Evolutionary conservation across 768 basidiomycete genomes (phyloP).

Genomic region (Cyclocybe cylindracea): DNA sequence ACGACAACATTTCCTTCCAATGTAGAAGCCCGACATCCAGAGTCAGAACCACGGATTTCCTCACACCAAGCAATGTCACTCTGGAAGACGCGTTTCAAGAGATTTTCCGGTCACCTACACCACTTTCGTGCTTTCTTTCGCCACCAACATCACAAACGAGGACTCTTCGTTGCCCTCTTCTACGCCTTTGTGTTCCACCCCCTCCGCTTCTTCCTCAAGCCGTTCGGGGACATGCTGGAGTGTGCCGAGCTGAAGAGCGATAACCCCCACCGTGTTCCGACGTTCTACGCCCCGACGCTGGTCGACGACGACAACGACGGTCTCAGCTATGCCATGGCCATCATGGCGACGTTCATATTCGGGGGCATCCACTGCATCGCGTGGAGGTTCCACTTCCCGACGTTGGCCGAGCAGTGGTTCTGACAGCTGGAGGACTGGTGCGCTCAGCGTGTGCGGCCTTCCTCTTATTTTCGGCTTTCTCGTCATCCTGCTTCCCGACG

Average conservation of each 20-base stretch:
- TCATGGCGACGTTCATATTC: slow-evolving; percentile 9
- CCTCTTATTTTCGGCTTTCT: neutral
- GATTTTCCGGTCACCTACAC: no score
- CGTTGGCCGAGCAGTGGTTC: slow-evolving; percentile 3
- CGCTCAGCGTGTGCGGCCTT: no score
- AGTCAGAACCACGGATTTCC: no score
- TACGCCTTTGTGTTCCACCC: neutral
- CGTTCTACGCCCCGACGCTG: neutral
- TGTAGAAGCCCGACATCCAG: no score
- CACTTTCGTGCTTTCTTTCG: no score
- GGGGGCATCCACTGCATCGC: slow-evolving; percentile 18
- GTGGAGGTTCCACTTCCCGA: slow-evolving; percentile 14
- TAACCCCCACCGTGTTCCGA: slow-evolving; percentile 1
- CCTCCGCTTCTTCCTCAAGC: neutral
- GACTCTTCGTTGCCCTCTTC: neutral
- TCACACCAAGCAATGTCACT: neutral
- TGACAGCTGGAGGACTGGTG: no score
- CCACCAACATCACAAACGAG: no score
- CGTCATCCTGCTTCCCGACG: neutral
- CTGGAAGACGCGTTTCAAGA: neutral
- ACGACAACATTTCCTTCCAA: no score
- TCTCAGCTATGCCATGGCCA: neutral
- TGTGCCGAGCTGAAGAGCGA: neutral
- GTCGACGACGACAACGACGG: neutral
- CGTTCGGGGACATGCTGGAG: neutral